A percentile compares a stretch with the other conserved stretches of the same genome.
phyloP scores from a whole-genome alignment of 1,284 basidiomycete genomes.

The Pyrrhoderma lamaoense region DNA sequence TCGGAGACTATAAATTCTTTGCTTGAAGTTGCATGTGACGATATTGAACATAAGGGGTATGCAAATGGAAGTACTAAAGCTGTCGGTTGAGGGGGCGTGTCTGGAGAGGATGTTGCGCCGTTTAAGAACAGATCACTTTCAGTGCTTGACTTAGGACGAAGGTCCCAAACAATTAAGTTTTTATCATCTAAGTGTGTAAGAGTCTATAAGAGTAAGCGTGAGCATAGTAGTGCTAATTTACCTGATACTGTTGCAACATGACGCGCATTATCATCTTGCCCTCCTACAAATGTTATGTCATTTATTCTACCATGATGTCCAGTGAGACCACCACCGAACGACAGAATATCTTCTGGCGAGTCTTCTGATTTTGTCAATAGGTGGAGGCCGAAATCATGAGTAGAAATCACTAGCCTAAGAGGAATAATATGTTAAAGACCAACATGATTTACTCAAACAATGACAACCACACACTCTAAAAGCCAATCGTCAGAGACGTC shows the following conservation, averaged over 20 bases:
- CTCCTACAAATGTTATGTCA: slow-evolving; percentile 70
- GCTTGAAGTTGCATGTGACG: slow-evolving; percentile 62
- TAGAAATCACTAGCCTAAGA: slow-evolving; percentile 56
- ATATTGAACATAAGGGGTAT: slow-evolving; percentile 58
- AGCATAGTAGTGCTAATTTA: slow-evolving; percentile 26
- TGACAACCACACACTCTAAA: slow-evolving; percentile 48
- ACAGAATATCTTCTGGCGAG: slow-evolving; percentile 46
- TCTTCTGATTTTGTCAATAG: slow-evolving; percentile 51
- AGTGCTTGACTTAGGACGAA: slow-evolving; percentile 40
- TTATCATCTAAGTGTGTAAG: slow-evolving; percentile 51
- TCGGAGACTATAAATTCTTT: slow-evolving; percentile 74
- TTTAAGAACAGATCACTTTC: slow-evolving; percentile 16
- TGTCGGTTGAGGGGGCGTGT: slow-evolving; percentile 46
- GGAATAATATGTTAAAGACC: background rate
- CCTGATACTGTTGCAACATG: slow-evolving; percentile 77
- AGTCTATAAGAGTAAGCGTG: slow-evolving; percentile 1
- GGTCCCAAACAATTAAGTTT: slow-evolving; percentile 78
- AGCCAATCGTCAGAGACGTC: slow-evolving; percentile 56
- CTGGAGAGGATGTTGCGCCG: slow-evolving; percentile 14
- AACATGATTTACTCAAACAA: slow-evolving; percentile 4
- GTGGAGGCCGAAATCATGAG: slow-evolving; percentile 60
- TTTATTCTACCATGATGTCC: slow-evolving; percentile 65
- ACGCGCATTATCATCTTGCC: slow-evolving; percentile 50
- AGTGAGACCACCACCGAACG: slow-evolving; percentile 69
- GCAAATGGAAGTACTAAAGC: slow-evolving; percentile 67